Evolutionary conservation across 331 rosid species (phyloP).

Genomic region (Saraca asoca): DNA sequence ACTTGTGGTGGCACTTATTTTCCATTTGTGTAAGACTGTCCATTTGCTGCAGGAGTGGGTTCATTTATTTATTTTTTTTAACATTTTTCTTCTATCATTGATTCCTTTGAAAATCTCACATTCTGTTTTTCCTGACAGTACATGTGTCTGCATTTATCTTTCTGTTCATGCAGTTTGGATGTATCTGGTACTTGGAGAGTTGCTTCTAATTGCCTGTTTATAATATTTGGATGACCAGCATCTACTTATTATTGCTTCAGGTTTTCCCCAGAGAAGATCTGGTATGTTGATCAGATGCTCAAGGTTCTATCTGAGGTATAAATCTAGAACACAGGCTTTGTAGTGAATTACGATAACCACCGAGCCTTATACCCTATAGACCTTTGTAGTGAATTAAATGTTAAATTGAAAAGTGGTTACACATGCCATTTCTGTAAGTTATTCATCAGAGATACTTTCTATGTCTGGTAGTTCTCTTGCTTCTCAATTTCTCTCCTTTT

Average conservation of each 20-base stretch:
- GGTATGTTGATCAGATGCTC: slow-evolving; percentile 99
- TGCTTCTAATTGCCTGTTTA: slow-evolving; percentile 22
- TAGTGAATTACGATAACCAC: slow-evolving; percentile 9
- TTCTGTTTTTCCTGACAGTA: no score
- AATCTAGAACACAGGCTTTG: slow-evolving; percentile 41
- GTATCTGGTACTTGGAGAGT: slow-evolving; percentile 12
- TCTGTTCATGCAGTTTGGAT: no score
- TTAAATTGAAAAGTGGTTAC: no score
- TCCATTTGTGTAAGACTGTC: slow-evolving; percentile 26
- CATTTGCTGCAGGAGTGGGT: not conserved
- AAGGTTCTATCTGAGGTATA: slow-evolving; percentile 98
- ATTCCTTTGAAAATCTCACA: no score
- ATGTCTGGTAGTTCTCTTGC: slow-evolving; percentile 31
- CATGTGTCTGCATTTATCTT: no score
- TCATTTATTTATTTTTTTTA: no score
- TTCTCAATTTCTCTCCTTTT: slow-evolving; percentile 28
- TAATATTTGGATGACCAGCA: slow-evolving; percentile 36
- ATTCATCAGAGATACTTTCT: slow-evolving; percentile 3
- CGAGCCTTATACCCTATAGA: no score
- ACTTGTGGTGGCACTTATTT: slow-evolving; percentile 2
- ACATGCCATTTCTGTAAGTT: no score
- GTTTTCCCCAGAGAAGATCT: slow-evolving; percentile 94
- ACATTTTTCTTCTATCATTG: no score
- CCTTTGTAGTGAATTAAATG: no score
- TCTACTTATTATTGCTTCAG: slow-evolving; percentile 54